Evolutionary conservation across 768 basidiomycete genomes (phyloP).

Genomic region (Porphyrellus cyaneotinctus): DNA sequence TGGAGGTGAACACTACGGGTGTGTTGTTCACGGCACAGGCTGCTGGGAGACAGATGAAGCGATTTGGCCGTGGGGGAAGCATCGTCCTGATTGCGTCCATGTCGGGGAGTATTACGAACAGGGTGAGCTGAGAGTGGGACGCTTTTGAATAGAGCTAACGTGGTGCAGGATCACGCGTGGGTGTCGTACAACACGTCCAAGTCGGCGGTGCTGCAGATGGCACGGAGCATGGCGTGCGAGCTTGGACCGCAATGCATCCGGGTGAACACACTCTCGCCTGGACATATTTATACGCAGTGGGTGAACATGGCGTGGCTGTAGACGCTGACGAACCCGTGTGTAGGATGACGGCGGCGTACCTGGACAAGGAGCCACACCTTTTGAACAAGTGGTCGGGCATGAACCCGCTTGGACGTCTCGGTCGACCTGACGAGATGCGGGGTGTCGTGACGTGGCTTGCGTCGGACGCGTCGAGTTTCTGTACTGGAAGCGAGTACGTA

Average conservation of each 20-base stretch:
- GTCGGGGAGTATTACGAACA: slow-evolving; percentile 68
- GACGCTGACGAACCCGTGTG: background rate
- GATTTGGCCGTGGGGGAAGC: slow-evolving; percentile 44
- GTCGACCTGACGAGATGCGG: slow-evolving; percentile 67
- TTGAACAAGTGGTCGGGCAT: slow-evolving; percentile 61
- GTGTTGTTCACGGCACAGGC: slow-evolving; percentile 61
- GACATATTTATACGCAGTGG: slow-evolving; percentile 69
- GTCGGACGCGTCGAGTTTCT: slow-evolving; percentile 72
- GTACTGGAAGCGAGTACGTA: slow-evolving; percentile 79
- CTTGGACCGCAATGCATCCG: slow-evolving; percentile 62
- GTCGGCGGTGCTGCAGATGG: slow-evolving; percentile 76
- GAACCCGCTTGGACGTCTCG: slow-evolving; percentile 70
- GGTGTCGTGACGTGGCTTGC: slow-evolving; percentile 72
- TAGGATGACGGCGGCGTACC: slow-evolving; percentile 73
- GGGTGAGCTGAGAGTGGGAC: slow-evolving; percentile 35
- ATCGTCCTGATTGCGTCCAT: slow-evolving; percentile 60
- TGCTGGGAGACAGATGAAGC: slow-evolving; percentile 54
- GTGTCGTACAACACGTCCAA: slow-evolving; percentile 76
- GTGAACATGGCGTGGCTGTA: slow-evolving; percentile 26
- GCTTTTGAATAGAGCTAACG: background rate
- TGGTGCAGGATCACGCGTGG: slow-evolving; percentile 63
- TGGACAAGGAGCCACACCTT: slow-evolving; percentile 61
- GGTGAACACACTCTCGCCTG: slow-evolving; percentile 74
- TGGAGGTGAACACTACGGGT: slow-evolving; percentile 62
- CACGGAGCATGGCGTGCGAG: slow-evolving; percentile 78